A percentile compares a stretch with the other conserved stretches of the same genome.
These are phyloP conservation scores for Endocalyx cinctus DNA, from an alignment of 2,329 filamentous ascomycete species.

Conservation along the genomic window DNA sequence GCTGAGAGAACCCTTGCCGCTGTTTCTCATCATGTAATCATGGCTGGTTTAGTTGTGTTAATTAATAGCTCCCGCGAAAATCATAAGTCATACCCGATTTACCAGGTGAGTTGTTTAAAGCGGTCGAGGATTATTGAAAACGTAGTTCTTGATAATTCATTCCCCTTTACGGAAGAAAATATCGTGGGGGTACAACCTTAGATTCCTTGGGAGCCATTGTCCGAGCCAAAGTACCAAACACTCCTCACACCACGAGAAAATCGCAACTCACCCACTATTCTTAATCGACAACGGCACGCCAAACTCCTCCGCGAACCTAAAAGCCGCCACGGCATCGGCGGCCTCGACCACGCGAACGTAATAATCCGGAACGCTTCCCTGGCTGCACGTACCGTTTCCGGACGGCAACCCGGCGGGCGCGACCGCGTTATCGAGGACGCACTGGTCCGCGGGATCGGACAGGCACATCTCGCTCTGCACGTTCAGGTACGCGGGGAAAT, in stretches of 20 bases:
- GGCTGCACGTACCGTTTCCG: slow-evolving; percentile 16
- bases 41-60: too few species aligned
- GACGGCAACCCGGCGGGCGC: slow-evolving; percentile 16
- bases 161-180: too few species aligned
- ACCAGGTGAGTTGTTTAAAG: too few species aligned
- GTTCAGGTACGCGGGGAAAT: slow-evolving; percentile 23
- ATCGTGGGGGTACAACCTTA: too few species aligned
- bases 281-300: slow-evolving; percentile 20
- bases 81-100: too few species aligned
- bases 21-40: slow-evolving; percentile 14
- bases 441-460: slow-evolving; percentile 22
- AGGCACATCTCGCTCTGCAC: slow-evolving; percentile 23
- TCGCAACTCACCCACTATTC: slow-evolving; percentile 12
- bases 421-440: slow-evolving; percentile 19
- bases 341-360: slow-evolving; percentile 16
- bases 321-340: slow-evolving; percentile 16
- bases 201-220: neutral
- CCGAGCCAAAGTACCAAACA: neutral
- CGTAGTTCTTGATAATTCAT: too few species aligned
- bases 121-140: too few species aligned
- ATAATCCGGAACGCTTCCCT: slow-evolving; percentile 20
- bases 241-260: neutral
- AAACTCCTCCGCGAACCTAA: slow-evolving; percentile 18
- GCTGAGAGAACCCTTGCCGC: slow-evolving; percentile 11
- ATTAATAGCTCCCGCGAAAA: too few species aligned